Base-by-base conservation (phyloP, 768 basidiomycete genomes). In the Trametes sanguinea region DNA sequence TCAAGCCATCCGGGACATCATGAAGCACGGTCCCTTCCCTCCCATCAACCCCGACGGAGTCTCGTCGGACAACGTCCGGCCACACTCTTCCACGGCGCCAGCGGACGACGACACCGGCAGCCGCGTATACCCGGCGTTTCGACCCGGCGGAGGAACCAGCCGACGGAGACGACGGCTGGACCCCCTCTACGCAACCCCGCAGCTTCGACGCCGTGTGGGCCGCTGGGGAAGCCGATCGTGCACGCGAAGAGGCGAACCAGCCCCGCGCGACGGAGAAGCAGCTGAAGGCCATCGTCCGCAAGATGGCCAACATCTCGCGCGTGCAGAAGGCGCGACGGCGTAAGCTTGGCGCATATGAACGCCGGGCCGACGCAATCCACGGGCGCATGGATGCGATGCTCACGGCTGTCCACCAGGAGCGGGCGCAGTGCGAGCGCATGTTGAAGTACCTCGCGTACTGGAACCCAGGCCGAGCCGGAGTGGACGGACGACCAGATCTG, bases 401-500 rank as follows among this genome's bases (percentile, higher is more conserved):
- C 46, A 30, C 52, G 53, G 45, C 54, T 53, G 48, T 63, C 11
- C 52, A 39, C 29, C 62, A 63, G 57, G 57, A 59, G 53, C 32
- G 57, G 32, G 52, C 47, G 17, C 30, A 55, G 17, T 48, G 57
- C 16, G 30, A 51, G n/a, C 57, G 62, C 17, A 54, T 63, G 57
- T 37, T 22, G 33, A 29, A 35, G 32, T 63, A 30, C 33, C 46
- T 63, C 14, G 52, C 54, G 39, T 53, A 55, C 42, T 54, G 53
- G 39, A 48, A 63, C 42, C 32, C 40, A n/a, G 30, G 32, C 51
- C 30, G 39, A 51, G 46, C 44, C 57, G 45, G 11, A 29, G 27
- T 63, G 62, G 62, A 22, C 29, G 17, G 57, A 59, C 17, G 43
- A 27, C 10, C 57, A 53, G 39, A 54, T 63, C 29, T 63, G 62